Conservation (phyloP, 306 rosid species). For the Quercus variabilis region DNA sequence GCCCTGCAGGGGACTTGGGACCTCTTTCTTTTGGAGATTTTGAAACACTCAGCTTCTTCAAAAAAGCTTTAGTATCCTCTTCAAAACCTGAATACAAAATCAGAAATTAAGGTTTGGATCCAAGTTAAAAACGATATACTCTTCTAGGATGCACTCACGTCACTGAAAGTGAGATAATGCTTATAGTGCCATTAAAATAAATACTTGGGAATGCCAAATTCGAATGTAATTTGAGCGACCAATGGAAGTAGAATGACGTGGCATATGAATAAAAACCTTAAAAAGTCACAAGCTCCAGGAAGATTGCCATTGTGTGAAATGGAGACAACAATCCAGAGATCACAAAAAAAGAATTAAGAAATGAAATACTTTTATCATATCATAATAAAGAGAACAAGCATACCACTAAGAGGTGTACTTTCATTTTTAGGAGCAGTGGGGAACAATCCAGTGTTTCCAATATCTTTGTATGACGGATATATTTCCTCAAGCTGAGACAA, state of each 20-base stretch:
- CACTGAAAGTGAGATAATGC: background rate
- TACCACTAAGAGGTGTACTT: constrained; percentile 17
- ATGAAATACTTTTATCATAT: background rate
- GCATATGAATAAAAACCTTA: background rate
- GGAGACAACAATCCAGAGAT: background rate
- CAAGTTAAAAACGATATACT: background rate
- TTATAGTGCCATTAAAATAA: background rate
- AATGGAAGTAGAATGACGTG: background rate
- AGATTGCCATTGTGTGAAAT: background rate
- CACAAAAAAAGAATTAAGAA: background rate
- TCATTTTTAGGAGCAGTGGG: constrained; percentile 7
- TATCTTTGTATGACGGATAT: constrained; percentile 13
- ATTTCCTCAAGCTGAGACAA: constrained; percentile 47
- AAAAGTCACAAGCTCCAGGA: background rate
- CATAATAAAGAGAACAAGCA: background rate
- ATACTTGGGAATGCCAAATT: background rate
- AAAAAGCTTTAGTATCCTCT: constrained; percentile 31
- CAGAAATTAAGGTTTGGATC: background rate
- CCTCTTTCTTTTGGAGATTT: constrained; percentile 36
- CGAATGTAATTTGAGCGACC: background rate
- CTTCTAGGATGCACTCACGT: background rate
- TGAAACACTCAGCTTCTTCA: constrained; percentile 25
- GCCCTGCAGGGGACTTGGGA: constrained; percentile 23
- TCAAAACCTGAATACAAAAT: constrained; percentile 12
- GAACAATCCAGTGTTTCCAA: constrained; percentile 3